A percentile compares a stretch with the other conserved stretches of the same genome.
Evolutionary conservation across 352 stramenopile genomes (phyloP).

Genomic region (Phytophthora fragariaefolia): DNA sequence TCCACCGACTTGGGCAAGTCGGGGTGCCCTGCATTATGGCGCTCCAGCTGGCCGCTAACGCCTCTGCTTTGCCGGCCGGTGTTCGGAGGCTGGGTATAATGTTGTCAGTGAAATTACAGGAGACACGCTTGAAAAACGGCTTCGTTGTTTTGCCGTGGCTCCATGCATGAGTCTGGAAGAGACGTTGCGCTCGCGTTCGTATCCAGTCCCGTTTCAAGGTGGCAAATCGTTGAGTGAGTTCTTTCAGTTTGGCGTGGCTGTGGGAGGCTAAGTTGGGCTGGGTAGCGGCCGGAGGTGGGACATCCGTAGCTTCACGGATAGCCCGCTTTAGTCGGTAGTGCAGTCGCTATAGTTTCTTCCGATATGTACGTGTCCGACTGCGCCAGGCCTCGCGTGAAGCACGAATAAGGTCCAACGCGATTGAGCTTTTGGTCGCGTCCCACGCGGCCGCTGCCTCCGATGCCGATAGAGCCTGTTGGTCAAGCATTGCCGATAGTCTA

Average conservation of each 20-base stretch:
- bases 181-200: neutral
- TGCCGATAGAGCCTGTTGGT: no score
- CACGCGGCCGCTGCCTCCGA: neutral
- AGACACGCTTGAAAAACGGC: no score
- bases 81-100: no score
- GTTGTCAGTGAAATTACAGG: no score
- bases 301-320: neutral
- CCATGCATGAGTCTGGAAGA: neutral
- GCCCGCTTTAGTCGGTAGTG: neutral
- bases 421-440: neutral
- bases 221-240: neutral
- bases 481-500: no score
- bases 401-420: neutral
- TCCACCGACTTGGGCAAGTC: no score
- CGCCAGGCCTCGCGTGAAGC: neutral
- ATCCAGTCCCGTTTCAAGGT: neutral
- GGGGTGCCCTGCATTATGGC: no score
- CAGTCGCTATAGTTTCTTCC: neutral
- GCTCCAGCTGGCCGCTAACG: no score
- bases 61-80: no score
- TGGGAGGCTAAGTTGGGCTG: no score
- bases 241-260: neutral
- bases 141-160: no score
- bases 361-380: neutral
- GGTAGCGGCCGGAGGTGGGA: neutral